Conservation (phyloP, 371 early-diverging fungal species). For the Haplosporangium sp. region DNA sequence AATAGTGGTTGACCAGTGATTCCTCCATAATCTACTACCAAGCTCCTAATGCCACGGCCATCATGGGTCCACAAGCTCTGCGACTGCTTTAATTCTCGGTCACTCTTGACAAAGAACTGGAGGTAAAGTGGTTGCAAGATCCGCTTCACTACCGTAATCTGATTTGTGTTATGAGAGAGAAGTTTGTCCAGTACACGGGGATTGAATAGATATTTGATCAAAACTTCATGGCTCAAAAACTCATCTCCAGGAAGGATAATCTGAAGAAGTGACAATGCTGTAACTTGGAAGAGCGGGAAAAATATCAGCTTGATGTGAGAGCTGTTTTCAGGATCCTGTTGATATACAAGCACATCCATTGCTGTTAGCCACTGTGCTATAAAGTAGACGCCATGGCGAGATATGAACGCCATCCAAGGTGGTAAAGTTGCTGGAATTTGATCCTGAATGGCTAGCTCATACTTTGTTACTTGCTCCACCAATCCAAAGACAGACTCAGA, state of each 20-base stretch:
- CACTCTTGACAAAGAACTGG: slow-evolving; percentile 44
- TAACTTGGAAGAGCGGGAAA: slow-evolving; percentile 54
- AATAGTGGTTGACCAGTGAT: slow-evolving; percentile 61
- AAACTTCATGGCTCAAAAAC: slow-evolving; percentile 37
- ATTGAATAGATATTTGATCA: slow-evolving; percentile 45
- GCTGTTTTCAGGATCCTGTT: slow-evolving; percentile 49
- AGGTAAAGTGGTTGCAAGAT: slow-evolving; percentile 39
- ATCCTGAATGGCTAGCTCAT: slow-evolving; percentile 49
- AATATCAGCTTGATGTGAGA: slow-evolving; percentile 53
- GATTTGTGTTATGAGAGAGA: slow-evolving; percentile 34
- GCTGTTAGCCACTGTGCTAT: slow-evolving; percentile 44
- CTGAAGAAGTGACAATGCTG: slow-evolving; percentile 47
- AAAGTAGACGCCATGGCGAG: slow-evolving; percentile 51
- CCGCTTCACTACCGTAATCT: slow-evolving; percentile 46
- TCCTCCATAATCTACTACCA: slow-evolving; percentile 49
- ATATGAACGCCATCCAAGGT: slow-evolving; percentile 50
- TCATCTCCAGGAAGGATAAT: slow-evolving; percentile 51
- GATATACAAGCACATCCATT: slow-evolving; percentile 51
- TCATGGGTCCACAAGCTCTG: slow-evolving; percentile 34
- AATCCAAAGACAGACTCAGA: slow-evolving; percentile 33
- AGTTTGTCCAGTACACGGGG: slow-evolving; percentile 34
- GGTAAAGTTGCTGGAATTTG: slow-evolving; percentile 35
- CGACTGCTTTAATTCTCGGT: slow-evolving; percentile 21
- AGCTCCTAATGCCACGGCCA: slow-evolving; percentile 33
- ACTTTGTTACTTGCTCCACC: slow-evolving; percentile 43